Evolutionary conservation across 2,329 filamentous ascomycete species (phyloP).

Genomic region (Xylaria sp.): DNA sequence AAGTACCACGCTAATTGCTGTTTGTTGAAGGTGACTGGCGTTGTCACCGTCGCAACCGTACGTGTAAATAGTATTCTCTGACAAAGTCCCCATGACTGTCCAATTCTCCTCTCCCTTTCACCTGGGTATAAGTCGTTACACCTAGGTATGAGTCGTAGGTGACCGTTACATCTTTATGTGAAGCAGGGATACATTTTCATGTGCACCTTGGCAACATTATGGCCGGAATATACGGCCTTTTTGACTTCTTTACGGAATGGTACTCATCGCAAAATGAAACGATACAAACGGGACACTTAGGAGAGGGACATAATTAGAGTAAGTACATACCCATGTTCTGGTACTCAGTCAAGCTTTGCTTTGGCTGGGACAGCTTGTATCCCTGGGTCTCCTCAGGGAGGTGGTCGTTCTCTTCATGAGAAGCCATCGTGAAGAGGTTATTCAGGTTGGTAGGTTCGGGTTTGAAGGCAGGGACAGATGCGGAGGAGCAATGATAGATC

Average conservation of each 20-base stretch:
- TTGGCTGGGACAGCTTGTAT: conserved; percentile 96
- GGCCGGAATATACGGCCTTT: neutral
- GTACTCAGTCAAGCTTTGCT: conserved; percentile 97
- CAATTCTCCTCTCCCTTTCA: neutral
- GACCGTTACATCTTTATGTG: conserved; percentile 5
- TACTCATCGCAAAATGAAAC: neutral
- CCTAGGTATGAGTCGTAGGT: neutral
- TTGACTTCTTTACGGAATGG: conserved; percentile 8
- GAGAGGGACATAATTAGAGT: conserved; percentile 18
- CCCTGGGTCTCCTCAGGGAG: conserved; percentile 89
- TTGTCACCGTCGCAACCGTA: conserved; percentile 11
- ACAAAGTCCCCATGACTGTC: conserved; percentile 1
- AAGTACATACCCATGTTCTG: conserved; percentile 83
- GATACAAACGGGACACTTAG: neutral
- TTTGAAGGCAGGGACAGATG: conserved; percentile 14
- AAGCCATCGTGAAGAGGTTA: conserved; percentile 66
- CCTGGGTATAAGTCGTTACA: neutral
- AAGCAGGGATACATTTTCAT: neutral
- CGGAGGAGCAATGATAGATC: conserved; percentile 7
- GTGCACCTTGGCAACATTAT: neutral
- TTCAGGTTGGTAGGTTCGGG: neutral
- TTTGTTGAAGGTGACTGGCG: neutral
- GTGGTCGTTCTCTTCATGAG: conserved; percentile 81
- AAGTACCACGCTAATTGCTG: conserved; percentile 12
- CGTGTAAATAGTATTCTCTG: neutral